Base-by-base conservation (phyloP, 768 basidiomycete genomes). In the Boletales sp. region DNA sequence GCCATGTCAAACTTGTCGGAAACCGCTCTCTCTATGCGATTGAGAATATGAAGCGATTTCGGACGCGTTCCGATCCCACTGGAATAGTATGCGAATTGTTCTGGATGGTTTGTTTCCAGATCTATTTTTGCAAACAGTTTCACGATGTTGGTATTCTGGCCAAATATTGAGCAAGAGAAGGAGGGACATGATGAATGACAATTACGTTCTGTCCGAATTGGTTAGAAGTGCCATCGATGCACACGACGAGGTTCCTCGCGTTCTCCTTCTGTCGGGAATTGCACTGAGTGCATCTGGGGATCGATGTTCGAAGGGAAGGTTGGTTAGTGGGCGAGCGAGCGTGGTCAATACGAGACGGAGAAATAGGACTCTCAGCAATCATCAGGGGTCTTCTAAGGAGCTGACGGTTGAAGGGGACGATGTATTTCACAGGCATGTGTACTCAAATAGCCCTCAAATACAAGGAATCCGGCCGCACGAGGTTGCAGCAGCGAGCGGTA, bases 91-190 rank as follows among this genome's bases (percentile, higher is more conserved):
- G 69, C 66, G 12, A 56, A 45, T 50, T 73, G 72, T 24, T 51
- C 45, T 17, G 56, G 45, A 3, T 30, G 19, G 3, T 37, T 29
- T 13, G 61, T 48, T 36, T 65, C 54, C 5, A 54, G 40, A 14
- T 63, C 48, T n/a, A 72, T 50, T 5, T 57, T 61, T 32, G 54
- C 55, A 39, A 71, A 71, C 2, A 73, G 43, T 45, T 72, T 68
- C n/a, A 72, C 57, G n/a, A 74, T 59, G 31, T 72, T 69, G 46
- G 69, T 70, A 36, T 70, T 71, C 73, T 74, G 48, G 11, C 17
- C 19, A 29, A 12, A 12, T 24, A 10, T 32, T 63, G 12, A 62
- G 50, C 37, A 15, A 15, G 13, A 35, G 9, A 21, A n/a, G 40
- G 39, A 19, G 24, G 4, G 2, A 10, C 7, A 40, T 35, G 24